Base-by-base conservation (phyloP, 345 rosid species). In the Citrus sp. region DNA sequence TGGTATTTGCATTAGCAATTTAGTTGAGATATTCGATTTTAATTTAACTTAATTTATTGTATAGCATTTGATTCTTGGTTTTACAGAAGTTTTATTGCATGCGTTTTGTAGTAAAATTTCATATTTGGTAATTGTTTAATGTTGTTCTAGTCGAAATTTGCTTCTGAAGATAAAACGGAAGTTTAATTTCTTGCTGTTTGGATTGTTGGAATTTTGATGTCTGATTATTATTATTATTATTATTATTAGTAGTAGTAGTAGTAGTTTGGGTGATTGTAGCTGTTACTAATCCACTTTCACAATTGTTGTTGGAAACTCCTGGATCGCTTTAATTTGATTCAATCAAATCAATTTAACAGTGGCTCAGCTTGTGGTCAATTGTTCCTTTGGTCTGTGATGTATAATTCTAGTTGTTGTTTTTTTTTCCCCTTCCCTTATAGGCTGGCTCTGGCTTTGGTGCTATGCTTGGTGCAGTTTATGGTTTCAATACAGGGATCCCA, bases 391-490 rank as follows among this genome's bases (percentile, higher is more conserved):
- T 28, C 5, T 3, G n/a, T 19, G 38, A 28, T 34, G 2, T 9
- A 14, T 37, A 25, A 18, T 40, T 34, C 55, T 75, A 4, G 77
- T 66, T 56, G 10, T 40, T 40, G 0, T 30, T 32, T 40, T 56
- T 62, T 71, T 59, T 21, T 0, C 7, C 4, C 10, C 82, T 59
- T 79, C 6, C 6, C 25, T 77, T 21, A 34, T 84, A 90, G 99
- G 95, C 96, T 84, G 98, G 98, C 67, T 87, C 95, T 55, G 98
- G 97, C 63, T 80, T 94, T 78, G 97, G 97, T 84, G 95, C 89
- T 72, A 80, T 96, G 93, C 98, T 92, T 80, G 90, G 97, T 86
- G 95, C 94, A 30, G 90, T 92, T 76, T 89, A 94, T 84, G 92
- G 92, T 81, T 84, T 94, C 79, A 94, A 94, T 75, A 89, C 97